Evolutionary conservation across 768 basidiomycete species (phyloP).

Genomic region (Leucosporidium yakuticum): DNA sequence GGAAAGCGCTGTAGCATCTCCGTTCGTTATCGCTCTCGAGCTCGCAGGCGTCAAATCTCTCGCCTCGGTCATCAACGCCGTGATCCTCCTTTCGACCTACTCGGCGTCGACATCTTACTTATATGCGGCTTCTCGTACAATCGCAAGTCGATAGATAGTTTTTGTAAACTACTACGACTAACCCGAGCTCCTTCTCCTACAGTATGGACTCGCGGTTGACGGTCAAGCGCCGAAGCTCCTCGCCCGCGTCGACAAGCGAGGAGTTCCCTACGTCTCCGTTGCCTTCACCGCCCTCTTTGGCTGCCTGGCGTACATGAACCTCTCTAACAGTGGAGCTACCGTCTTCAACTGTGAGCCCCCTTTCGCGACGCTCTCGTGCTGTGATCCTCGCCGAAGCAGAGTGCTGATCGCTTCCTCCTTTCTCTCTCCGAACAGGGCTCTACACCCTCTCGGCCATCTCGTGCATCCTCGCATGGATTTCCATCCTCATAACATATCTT

Average conservation of each 20-base stretch:
- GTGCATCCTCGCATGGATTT: neutral
- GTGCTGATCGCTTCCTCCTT: no score
- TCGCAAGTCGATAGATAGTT: constrained; percentile 53
- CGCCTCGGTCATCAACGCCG: constrained; percentile 45
- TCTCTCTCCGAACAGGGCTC: no score
- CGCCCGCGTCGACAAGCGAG: constrained; percentile 50
- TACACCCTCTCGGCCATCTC: neutral
- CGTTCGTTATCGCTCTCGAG: constrained; percentile 47
- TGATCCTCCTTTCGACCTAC: constrained; percentile 40
- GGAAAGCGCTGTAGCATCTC: constrained; percentile 47
- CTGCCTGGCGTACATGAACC: constrained; percentile 65
- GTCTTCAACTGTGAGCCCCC: constrained; percentile 16
- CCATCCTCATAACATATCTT: no score
- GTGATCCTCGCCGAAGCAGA: no score
- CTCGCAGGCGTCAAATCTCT: constrained; percentile 43
- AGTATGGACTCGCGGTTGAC: constrained; percentile 44
- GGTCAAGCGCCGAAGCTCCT: constrained; percentile 45
- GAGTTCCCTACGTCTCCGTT: constrained; percentile 70
- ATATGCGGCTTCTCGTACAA: constrained; percentile 43
- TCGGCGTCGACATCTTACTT: constrained; percentile 9
- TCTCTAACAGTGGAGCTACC: constrained; percentile 58
- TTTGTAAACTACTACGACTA: constrained; percentile 49
- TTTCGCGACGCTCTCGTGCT: no score
- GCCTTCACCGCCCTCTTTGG: constrained; percentile 61
- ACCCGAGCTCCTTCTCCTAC: constrained; percentile 70